phyloP scores from a whole-genome alignment of 2,329 filamentous ascomycete genomes.

The Ilyonectria mors-panacis region DNA sequence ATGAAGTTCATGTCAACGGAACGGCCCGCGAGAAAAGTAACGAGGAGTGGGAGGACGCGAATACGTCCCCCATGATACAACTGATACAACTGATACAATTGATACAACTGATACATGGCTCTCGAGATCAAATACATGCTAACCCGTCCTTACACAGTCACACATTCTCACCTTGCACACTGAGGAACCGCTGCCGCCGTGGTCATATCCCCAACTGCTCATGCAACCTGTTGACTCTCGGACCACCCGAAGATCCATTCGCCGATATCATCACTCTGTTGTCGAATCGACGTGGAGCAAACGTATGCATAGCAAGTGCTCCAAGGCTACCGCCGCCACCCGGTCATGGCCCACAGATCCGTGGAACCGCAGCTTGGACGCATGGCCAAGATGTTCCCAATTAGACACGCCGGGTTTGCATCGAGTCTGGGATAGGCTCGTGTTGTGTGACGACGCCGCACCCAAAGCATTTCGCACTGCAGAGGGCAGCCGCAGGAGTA shows the following conservation, averaged over 20 bases:
- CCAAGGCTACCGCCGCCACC: constrained; percentile 10
- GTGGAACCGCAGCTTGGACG: constrained; percentile 14
- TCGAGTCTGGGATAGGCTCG: constrained; percentile 13
- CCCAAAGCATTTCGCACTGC: constrained; percentile 20
- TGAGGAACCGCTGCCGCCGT: neutral
- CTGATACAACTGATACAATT: neutral
- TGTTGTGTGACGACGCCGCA: constrained; percentile 22
- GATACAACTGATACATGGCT: constrained; percentile 7
- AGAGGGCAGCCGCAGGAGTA: neutral
- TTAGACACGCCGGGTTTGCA: constrained; percentile 11
- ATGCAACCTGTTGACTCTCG: neutral
- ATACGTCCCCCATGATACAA: neutral
- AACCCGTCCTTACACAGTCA: neutral
- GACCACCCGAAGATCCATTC: neutral
- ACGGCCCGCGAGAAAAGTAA: neutral
- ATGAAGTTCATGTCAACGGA: neutral
- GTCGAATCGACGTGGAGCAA: constrained; percentile 4
- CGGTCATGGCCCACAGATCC: constrained; percentile 9
- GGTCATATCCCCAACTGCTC: neutral
- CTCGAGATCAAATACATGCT: neutral
- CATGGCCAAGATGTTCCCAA: constrained; percentile 21
- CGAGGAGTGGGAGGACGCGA: neutral
- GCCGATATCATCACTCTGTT: neutral
- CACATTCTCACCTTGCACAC: constrained; percentile 1
- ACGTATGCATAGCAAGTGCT: neutral